phyloP scores from a whole-genome alignment of 2,329 filamentous ascomycete genomes.

The Aspergillus fijiensis region DNA sequence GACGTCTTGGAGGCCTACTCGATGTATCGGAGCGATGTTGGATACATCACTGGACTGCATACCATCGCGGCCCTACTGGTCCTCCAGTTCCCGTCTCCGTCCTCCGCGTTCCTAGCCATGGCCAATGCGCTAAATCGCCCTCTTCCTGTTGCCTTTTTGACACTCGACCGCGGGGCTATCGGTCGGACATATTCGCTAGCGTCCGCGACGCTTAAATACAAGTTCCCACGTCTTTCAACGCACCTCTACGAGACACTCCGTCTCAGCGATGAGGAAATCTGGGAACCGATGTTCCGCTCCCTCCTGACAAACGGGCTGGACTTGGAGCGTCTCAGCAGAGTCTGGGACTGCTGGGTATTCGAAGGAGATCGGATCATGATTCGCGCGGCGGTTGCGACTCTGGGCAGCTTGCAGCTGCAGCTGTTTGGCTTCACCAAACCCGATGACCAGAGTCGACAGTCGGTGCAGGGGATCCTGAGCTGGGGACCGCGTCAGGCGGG shows the following conservation, averaged over 20 bases:
- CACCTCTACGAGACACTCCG: constrained; percentile 49
- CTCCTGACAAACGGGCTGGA: constrained; percentile 54
- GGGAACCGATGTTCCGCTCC: constrained; percentile 55
- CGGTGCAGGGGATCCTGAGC: constrained; percentile 35
- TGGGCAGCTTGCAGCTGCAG: constrained; percentile 46
- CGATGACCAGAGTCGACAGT: constrained; percentile 38
- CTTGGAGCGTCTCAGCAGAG: constrained; percentile 53
- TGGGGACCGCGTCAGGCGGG: constrained; percentile 39
- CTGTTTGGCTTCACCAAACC: constrained; percentile 40
- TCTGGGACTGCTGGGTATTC: constrained; percentile 64
- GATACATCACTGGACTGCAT: constrained; percentile 60
- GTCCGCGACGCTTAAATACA: constrained; percentile 57
- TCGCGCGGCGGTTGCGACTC: constrained; percentile 44
- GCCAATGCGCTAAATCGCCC: constrained; percentile 63
- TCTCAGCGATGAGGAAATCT: constrained; percentile 46
- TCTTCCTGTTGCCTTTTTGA: constrained; percentile 61
- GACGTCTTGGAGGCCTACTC: constrained; percentile 63
- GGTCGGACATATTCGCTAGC: constrained; percentile 57
- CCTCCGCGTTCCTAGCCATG: constrained; percentile 58
- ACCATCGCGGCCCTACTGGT: constrained; percentile 59
- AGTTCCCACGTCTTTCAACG: constrained; percentile 54
- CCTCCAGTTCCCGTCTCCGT: constrained; percentile 54
- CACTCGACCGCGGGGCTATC: constrained; percentile 57
- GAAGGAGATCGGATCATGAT: constrained; percentile 57
- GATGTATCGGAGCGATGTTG: constrained; percentile 63